phyloP scores from a whole-genome alignment of 2,329 filamentous ascomycete genomes.

The Aspergillus felis region DNA sequence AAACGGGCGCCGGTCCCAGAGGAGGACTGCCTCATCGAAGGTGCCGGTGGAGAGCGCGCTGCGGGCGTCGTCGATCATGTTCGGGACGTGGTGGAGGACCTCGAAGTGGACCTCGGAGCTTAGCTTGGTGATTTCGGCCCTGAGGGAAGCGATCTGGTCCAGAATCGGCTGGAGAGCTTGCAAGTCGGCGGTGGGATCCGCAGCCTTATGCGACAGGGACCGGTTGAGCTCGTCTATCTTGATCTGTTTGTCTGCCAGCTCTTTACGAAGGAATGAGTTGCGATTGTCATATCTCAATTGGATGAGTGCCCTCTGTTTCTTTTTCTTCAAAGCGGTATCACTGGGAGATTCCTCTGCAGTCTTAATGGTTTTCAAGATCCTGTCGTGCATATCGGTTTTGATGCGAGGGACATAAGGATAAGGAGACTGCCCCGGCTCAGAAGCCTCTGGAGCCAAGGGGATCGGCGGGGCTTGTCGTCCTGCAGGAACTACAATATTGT shows the following conservation, averaged over 20 bases:
- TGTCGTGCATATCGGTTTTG: conserved; percentile 32
- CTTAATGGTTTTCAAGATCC: conserved; percentile 12
- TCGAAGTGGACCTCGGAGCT: conserved; percentile 23
- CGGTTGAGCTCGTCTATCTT: conserved; percentile 27
- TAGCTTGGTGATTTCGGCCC: conserved; percentile 6
- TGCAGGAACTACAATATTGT: conserved; percentile 27
- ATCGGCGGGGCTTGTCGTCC: conserved; percentile 24
- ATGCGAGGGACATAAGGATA: conserved; percentile 35
- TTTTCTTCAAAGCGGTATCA: conserved; percentile 20
- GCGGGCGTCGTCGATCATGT: conserved; percentile 52
- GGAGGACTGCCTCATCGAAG: conserved; percentile 51
- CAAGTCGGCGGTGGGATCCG: conserved; percentile 17
- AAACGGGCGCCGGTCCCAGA: conserved; percentile 66
- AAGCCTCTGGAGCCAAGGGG: conserved; percentile 20
- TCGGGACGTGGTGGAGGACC: conserved; percentile 33
- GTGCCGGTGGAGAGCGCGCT: conserved; percentile 23
- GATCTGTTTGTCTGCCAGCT: conserved; percentile 13
- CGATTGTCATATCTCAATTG: conserved; percentile 27
- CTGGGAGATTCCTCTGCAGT: background rate
- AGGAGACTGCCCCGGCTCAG: conserved; percentile 10
- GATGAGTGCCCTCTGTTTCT: conserved; percentile 9
- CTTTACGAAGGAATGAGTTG: conserved; percentile 9
- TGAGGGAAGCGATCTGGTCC: conserved; percentile 14
- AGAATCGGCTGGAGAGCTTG: conserved; percentile 21
- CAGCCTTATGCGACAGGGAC: conserved; percentile 21